These are phyloP conservation scores for Heliamphora pulchella DNA, from an alignment of 179 eudicot species.

Conservation along the genomic window DNA sequence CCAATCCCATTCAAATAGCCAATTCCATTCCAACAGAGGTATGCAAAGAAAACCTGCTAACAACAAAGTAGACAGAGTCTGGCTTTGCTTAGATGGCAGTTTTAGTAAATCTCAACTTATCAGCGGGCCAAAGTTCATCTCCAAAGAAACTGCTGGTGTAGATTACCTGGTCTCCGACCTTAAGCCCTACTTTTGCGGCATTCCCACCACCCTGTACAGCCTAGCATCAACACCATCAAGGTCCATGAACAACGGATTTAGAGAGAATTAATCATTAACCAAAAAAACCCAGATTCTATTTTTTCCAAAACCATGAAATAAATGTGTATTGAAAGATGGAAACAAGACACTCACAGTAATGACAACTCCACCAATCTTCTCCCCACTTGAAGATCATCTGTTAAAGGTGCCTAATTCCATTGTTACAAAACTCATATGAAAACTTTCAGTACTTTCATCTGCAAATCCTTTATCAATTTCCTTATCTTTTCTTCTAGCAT, in stretches of 20 bases:
- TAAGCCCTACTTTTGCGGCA: constrained; percentile 80
- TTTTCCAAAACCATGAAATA: background rate
- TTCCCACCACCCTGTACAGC: no score
- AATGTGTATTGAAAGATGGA: background rate
- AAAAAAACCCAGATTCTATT: background rate
- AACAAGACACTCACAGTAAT: no score
- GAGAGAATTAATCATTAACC: no score
- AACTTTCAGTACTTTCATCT: background rate
- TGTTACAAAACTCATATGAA: constrained; percentile 6
- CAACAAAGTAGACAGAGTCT: constrained; percentile 84
- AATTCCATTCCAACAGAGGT: background rate
- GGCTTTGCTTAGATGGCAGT: constrained; percentile 94
- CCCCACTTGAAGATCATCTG: constrained; percentile 14
- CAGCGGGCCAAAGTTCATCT: constrained; percentile 96
- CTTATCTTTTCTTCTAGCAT: background rate
- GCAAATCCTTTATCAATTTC: background rate
- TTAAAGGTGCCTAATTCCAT: background rate
- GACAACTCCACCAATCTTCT: background rate
- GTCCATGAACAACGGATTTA: no score
- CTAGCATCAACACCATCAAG: no score
- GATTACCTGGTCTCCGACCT: constrained; percentile 78
- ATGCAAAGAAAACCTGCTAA: constrained; percentile 44
- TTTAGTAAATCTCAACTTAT: constrained; percentile 88
- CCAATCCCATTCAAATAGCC: no score
- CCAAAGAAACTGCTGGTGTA: constrained; percentile 98